phyloP scores from a whole-genome alignment of 2,329 filamentous ascomycete species.

The Pyricularia pennisetigena region DNA sequence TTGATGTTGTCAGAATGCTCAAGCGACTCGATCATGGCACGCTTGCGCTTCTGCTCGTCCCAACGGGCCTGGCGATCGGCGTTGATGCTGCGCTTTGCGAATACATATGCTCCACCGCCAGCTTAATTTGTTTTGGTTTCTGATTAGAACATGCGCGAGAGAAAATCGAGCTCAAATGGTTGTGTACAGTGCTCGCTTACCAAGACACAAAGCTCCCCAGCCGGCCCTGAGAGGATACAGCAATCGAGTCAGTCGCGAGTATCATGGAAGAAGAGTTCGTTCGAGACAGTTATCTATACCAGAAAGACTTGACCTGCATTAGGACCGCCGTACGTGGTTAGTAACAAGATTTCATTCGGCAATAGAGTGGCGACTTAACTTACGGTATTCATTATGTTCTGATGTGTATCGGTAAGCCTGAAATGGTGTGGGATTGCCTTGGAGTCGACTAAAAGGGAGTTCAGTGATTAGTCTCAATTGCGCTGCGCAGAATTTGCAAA shows the following conservation, averaged over 20 bases:
- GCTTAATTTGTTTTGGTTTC: conserved; percentile 37
- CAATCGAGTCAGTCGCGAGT: conserved; percentile 3
- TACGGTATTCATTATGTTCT: background rate
- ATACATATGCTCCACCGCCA: conserved; percentile 87
- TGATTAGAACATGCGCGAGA: conserved; percentile 7
- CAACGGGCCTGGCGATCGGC: conserved; percentile 69
- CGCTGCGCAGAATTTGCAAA: background rate
- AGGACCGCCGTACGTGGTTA: conserved; percentile 13
- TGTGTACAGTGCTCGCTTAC: conserved; percentile 34
- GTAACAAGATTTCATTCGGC: conserved; percentile 5
- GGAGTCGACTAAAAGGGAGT: background rate
- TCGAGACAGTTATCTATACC: conserved; percentile 32
- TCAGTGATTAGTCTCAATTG: background rate
- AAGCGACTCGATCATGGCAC: conserved; percentile 44
- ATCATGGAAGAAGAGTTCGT: no score
- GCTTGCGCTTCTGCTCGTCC: conserved; percentile 56
- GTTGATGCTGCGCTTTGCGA: conserved; percentile 91
- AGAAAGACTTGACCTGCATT: conserved; percentile 53
- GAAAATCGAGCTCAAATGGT: background rate
- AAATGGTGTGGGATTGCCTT: background rate
- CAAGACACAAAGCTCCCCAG: conserved; percentile 81
- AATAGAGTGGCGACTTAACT: background rate
- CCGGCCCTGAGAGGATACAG: conserved; percentile 55
- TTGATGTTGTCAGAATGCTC: conserved; percentile 34
- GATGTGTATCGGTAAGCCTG: background rate